Evolutionary conservation across 371 early-diverging fungal species (phyloP).

Genomic region (Mucor sp.): DNA sequence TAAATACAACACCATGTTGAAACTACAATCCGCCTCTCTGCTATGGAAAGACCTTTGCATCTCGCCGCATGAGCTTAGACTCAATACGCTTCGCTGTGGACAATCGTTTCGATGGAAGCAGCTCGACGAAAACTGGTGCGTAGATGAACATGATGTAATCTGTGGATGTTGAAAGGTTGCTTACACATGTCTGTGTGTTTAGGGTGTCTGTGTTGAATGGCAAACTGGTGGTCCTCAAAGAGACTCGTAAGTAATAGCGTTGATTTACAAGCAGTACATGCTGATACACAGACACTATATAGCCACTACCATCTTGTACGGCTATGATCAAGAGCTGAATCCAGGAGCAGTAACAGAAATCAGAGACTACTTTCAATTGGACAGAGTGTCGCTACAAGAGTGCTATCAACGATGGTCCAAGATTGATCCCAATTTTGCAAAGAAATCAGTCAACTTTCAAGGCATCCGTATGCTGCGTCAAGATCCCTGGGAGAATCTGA

Average conservation of each 20-base stretch:
- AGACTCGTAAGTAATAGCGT: constrained; percentile 27
- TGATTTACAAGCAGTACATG: background rate
- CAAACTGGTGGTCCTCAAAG: constrained; percentile 28
- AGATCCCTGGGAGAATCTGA: constrained; percentile 86
- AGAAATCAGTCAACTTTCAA: constrained; percentile 51
- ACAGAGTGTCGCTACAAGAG: constrained; percentile 54
- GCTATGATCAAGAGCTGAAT: constrained; percentile 17
- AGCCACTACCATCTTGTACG: constrained; percentile 35
- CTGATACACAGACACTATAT: background rate
- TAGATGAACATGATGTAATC: constrained; percentile 18
- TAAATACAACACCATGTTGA: background rate
- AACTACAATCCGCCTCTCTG: constrained; percentile 5
- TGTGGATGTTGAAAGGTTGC: background rate
- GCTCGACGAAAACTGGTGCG: constrained; percentile 37
- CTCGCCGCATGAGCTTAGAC: constrained; percentile 68
- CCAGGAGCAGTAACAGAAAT: constrained; percentile 30
- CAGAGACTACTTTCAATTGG: constrained; percentile 79
- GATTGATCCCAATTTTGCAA: constrained; percentile 68
- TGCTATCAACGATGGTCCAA: constrained; percentile 74
- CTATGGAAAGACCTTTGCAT: constrained; percentile 66
- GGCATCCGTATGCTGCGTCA: constrained; percentile 87
- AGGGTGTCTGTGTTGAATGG: constrained; percentile 28
- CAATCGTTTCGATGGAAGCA: constrained; percentile 89
- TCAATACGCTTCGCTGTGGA: constrained; percentile 84
- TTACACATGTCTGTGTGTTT: background rate